Evolutionary conservation across 2,329 filamentous ascomycete species (phyloP), one percentile per base, ranked within the genome.

Genomic region (Fonsecaea erecta): DNA sequence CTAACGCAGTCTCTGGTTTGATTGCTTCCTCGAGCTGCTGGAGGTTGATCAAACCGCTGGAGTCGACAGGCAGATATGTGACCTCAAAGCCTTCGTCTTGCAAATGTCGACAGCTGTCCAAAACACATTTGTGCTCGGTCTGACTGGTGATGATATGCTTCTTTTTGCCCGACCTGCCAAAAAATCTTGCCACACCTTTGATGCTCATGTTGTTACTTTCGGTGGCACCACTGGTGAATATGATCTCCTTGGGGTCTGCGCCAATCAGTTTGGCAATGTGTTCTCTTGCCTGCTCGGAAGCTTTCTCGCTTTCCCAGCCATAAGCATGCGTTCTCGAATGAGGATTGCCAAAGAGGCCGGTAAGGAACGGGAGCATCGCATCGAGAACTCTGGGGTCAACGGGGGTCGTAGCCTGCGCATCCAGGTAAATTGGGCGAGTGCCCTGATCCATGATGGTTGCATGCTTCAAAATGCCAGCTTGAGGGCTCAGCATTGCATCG

Each of bases 201-300:
- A 99, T 92, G 79, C 93, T 97, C 95, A 99, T 99, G 75, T 99
- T 99, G 81, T 99, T 99, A 76, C 93, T 97, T 82, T 99, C 95
- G 0, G 95, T 99, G 16, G 95, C 95, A 62, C 95, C 95, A 74
- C 93, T 97, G 6, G 95, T 99, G 80, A 99, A 98, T 73, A 99
- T 96, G 71, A 99, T 98, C 77, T 99, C 95, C 80, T 99, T 99
- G 5, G 95, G 83, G 76, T 99, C 93, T 30, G 95, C 95, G 28
- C 94, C 94, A 71, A 99, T 95, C 62, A 99, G 85, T 43, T 84
- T 85, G 2, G 95, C 95, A 70, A 98, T 85, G 74, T 98, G 87
- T 72, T 86, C 85, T 73, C 95, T 87, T 51, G 95, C 93, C 68
- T 92, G 85, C 77, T 99, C 95, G 24, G 96, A 90, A 0, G 91